phyloP scores from a whole-genome alignment of 768 basidiomycete genomes.

The Infundibulicybe gibba region DNA sequence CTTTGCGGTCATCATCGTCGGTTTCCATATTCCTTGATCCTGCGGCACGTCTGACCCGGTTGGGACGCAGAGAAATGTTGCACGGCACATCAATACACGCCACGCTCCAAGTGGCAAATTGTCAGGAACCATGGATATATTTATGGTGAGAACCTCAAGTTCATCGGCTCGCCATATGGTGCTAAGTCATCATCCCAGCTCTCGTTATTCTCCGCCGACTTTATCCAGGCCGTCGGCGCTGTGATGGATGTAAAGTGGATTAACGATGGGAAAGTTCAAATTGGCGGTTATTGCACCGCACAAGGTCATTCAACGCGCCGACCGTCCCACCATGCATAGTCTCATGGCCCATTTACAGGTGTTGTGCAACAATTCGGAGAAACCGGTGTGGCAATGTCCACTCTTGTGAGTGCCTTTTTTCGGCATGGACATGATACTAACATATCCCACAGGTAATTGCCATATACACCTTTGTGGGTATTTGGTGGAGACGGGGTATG shows the following conservation, averaged over 20 bases:
- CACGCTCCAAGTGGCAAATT: slow-evolving; percentile 15
- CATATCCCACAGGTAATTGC: slow-evolving; percentile 25
- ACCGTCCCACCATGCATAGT: not conserved
- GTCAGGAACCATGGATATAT: slow-evolving; percentile 34
- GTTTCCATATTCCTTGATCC: slow-evolving; percentile 5
- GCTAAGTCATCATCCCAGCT: slow-evolving; percentile 11
- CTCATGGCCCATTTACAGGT: slow-evolving; percentile 14
- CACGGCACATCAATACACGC: slow-evolving; percentile 18
- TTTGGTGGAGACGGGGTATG: slow-evolving; percentile 29
- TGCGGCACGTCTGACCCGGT: not conserved
- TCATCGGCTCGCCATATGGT: not conserved
- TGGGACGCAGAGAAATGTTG: slow-evolving; percentile 22
- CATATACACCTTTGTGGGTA: slow-evolving; percentile 35
- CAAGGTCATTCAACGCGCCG: slow-evolving; percentile 22
- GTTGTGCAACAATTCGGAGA: slow-evolving; percentile 39
- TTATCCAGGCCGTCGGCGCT: slow-evolving; percentile 34
- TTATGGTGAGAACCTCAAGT: slow-evolving; percentile 25
- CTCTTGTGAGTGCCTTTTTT: slow-evolving; percentile 25
- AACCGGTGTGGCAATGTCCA: slow-evolving; percentile 35
- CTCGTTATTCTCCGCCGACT: slow-evolving; percentile 25
- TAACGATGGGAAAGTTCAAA: slow-evolving; percentile 24
- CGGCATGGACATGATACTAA: too few species aligned
- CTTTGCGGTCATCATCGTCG: slow-evolving; percentile 25
- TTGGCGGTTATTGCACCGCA: slow-evolving; percentile 28
- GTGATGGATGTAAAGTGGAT: slow-evolving; percentile 34